A percentile compares a stretch with the other conserved stretches of the same genome.
phyloP scores from a whole-genome alignment of 495 filamentous ascomycete genomes.

The Hyaloscypha bicolor region DNA sequence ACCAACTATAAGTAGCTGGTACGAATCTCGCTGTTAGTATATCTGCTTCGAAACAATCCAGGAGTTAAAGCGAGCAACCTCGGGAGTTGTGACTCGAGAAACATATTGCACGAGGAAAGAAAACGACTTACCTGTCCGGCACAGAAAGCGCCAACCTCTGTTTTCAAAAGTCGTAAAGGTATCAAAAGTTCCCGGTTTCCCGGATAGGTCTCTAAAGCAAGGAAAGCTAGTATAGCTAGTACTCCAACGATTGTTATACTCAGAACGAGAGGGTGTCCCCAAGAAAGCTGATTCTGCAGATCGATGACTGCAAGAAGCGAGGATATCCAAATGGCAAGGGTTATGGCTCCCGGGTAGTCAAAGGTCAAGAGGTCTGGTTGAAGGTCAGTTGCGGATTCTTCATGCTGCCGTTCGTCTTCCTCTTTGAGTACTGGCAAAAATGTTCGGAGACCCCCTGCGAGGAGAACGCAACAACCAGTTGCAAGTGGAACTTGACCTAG shows the following conservation, averaged over 20 bases:
- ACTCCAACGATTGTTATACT: slow-evolving; percentile 19
- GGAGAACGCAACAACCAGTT: slow-evolving; percentile 31
- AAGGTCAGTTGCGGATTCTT: slow-evolving; percentile 3
- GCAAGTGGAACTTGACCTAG: slow-evolving; percentile 36
- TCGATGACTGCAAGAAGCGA: slow-evolving; percentile 58
- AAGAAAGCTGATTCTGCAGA: slow-evolving; percentile 35
- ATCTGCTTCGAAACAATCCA: neutral
- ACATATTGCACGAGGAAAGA: slow-evolving; percentile 53
- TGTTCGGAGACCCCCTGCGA: slow-evolving; percentile 23
- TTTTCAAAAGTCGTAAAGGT: slow-evolving; percentile 35
- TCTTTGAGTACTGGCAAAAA: neutral
- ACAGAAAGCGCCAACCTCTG: slow-evolving; percentile 52
- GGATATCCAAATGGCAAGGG: slow-evolving; percentile 55
- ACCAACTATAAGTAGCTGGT: slow-evolving; percentile 56
- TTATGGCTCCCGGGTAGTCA: slow-evolving; percentile 44
- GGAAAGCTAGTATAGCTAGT: slow-evolving; percentile 25
- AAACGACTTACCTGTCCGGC: slow-evolving; percentile 52
- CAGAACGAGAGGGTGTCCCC: slow-evolving; percentile 24
- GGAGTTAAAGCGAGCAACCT: slow-evolving; percentile 35
- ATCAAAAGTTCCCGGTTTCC: slow-evolving; percentile 35
- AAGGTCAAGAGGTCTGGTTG: slow-evolving; percentile 42
- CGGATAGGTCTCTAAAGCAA: slow-evolving; percentile 34
- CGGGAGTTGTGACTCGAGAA: slow-evolving; percentile 46
- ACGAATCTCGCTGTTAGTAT: slow-evolving; percentile 36
- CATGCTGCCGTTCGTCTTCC: neutral